Percentiles rank a stretch among this genome's conserved stretches.
phyloP scores from a whole-genome alignment of 345 rosid species.

The Excoecaria agallocha region DNA sequence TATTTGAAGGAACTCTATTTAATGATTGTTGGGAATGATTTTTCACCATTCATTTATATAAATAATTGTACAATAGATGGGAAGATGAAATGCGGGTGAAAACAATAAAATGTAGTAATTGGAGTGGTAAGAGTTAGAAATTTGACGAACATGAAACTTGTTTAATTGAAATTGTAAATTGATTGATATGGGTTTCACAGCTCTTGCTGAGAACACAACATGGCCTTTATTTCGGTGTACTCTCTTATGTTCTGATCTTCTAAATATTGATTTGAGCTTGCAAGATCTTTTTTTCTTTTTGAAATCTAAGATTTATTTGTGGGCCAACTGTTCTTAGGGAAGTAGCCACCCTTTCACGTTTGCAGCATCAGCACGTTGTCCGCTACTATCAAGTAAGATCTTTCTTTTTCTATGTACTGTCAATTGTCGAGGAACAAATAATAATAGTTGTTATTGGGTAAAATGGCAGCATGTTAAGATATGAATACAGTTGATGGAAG shows the following conservation, averaged over 20 bases:
- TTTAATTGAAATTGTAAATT: too few relatives aligned
- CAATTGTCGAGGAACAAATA: background rate
- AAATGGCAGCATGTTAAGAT: background rate
- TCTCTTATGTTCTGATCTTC: conserved; percentile 10
- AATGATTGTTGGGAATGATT: too few relatives aligned
- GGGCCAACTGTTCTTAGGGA: conserved; percentile 58
- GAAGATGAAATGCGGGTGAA: background rate
- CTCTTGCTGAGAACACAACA: background rate
- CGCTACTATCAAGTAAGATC: conserved; percentile 88
- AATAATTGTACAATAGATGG: background rate
- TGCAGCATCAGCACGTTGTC: conserved; percentile 98
- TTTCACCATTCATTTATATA: background rate
- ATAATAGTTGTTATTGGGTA: background rate
- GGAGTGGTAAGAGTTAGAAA: too few relatives aligned
- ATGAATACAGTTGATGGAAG: background rate
- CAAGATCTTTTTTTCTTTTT: background rate
- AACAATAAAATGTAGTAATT: too few relatives aligned
- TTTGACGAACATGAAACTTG: too few relatives aligned
- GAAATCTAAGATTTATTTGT: conserved; percentile 15
- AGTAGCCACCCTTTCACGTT: conserved; percentile 94
- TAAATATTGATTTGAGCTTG: background rate
- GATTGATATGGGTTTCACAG: too few relatives aligned
- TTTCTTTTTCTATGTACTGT: conserved; percentile 23
- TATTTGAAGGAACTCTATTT: too few relatives aligned
- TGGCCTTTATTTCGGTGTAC: background rate